Percentiles rank a stretch among this genome's conserved stretches.
phyloP scores from a whole-genome alignment of 1,284 basidiomycete genomes.

The Anthracocystis panici-leucophaei region DNA sequence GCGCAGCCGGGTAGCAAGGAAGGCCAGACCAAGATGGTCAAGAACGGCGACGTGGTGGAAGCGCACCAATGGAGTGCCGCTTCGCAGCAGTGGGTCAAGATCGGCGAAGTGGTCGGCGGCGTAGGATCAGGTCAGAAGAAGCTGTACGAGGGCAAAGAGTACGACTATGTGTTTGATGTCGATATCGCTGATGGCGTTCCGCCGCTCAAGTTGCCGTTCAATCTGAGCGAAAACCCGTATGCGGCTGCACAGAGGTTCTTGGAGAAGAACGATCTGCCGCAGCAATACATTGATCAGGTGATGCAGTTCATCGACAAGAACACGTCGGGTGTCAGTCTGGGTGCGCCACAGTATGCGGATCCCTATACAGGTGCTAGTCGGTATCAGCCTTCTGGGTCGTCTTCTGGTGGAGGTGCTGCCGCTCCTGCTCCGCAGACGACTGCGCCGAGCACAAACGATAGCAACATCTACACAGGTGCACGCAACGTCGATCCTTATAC shows the following conservation, averaged over 20 bases:
- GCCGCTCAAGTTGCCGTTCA: constrained; percentile 93
- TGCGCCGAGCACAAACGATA: constrained; percentile 64
- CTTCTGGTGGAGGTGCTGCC: constrained; percentile 30
- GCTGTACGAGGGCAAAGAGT: constrained; percentile 87
- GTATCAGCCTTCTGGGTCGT: constrained; percentile 73
- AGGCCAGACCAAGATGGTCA: constrained; percentile 87
- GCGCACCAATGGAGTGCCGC: constrained; percentile 78
- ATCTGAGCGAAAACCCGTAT: constrained; percentile 86
- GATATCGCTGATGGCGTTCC: constrained; percentile 93
- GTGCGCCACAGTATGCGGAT: constrained; percentile 78
- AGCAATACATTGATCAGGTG: constrained; percentile 87
- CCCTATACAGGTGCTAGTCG: constrained; percentile 87
- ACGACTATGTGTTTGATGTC: constrained; percentile 98
- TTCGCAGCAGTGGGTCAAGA: constrained; percentile 83
- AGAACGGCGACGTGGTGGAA: constrained; percentile 56
- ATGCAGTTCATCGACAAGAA: constrained; percentile 95
- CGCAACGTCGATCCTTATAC: constrained; percentile 56
- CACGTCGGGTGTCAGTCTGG: constrained; percentile 78
- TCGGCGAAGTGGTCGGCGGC: constrained; percentile 95
- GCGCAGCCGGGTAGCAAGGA: constrained; percentile 81
- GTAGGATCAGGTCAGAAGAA: constrained; percentile 88
- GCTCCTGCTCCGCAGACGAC: constrained; percentile 65
- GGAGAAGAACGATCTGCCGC: constrained; percentile 83
- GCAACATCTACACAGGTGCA: constrained; percentile 71
- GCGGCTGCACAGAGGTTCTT: constrained; percentile 90